A percentile compares a stretch with the other conserved stretches of the same genome.
phyloP scores from a whole-genome alignment of 257 asterid genomes.

The Nicotiana obtusifolia region DNA sequence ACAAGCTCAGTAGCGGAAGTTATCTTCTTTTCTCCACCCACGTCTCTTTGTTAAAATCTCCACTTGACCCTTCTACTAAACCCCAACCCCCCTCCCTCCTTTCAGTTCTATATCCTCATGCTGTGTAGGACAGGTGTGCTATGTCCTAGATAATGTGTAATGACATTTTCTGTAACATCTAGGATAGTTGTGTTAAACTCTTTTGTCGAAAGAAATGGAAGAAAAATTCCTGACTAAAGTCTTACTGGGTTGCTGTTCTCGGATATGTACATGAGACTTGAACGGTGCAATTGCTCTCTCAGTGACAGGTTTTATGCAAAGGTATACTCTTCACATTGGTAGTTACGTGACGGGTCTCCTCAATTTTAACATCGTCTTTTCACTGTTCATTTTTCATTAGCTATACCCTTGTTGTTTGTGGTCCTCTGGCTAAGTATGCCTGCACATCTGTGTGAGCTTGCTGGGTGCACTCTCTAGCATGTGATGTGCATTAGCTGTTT shows the following conservation, averaged over 20 bases:
- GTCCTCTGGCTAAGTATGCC: neutral
- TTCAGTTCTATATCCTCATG: neutral
- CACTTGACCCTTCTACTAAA: neutral
- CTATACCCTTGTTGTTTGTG: neutral
- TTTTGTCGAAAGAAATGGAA: neutral
- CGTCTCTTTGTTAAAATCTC: neutral
- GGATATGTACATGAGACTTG: neutral
- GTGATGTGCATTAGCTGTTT: neutral
- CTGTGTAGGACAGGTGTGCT: neutral
- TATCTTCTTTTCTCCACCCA: neutral
- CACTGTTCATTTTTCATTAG: neutral
- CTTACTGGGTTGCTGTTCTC: neutral
- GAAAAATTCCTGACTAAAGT: neutral
- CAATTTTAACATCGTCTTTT: neutral
- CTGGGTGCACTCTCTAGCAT: neutral
- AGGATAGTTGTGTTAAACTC: neutral
- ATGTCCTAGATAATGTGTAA: neutral
- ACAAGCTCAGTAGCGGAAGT: slow-evolving; percentile 20
- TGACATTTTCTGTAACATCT: neutral
- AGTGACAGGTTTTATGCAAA: neutral
- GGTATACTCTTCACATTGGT: neutral
- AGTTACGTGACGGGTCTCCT: neutral
- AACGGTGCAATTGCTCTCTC: neutral
- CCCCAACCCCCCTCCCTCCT: neutral
- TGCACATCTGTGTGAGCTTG: neutral